Base-by-base conservation (phyloP, 1,284 basidiomycete genomes). In the Lignosus rhinocerotis region DNA sequence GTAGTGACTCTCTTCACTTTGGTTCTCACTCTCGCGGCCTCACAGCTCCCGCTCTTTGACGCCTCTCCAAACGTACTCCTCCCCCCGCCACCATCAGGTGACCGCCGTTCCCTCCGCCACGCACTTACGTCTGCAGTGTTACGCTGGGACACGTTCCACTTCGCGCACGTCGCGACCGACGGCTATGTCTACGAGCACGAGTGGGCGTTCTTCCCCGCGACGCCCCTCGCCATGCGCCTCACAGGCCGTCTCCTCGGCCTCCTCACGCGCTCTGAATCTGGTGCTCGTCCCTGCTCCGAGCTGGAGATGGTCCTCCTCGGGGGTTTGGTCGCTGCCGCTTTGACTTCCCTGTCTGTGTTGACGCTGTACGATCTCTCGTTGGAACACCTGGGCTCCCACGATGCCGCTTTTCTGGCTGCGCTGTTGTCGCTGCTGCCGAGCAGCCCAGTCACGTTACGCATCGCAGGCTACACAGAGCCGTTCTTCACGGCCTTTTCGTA, bases 81-180 rank as follows among this genome's bases (percentile, higher is more conserved):
- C 14, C 54, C 69, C 0, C 59, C 67, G 21, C 69, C 70, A 58
- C 44, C 55, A 3, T 45, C 48, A 4, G 41, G 12, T 9, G 38
- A 6, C 6, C 30, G 16, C n/a, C 30, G 19, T 33, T 38, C 41
- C 25, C 38, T 51, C 14, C 61, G 61, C 16, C 54, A 45, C 3
- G 49, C 59, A 2, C 53, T 69, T 4, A 57, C 70, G 0, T 72
- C 69, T 11, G 67, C 78, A 1, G 64, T 84, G 2, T 75, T 93
- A n/a, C 85, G 94, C 61, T 98, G 96, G 96, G 96, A 98, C 69
- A 80, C 82, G 1, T 81, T 98, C 59, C 89, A 98, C 73, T 98
- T 94, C 71, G 67, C 76, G 1, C 78, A 82, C 60, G 82, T 93
- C 48, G 90, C 92, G 0, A 64, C 78, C 12, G 73, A 84, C 16